Percentiles rank a stretch among this genome's conserved stretches.
These are phyloP conservation scores for Daldinia eschscholtzii DNA, from an alignment of 2,329 filamentous ascomycete genomes.

Conservation along the genomic window DNA sequence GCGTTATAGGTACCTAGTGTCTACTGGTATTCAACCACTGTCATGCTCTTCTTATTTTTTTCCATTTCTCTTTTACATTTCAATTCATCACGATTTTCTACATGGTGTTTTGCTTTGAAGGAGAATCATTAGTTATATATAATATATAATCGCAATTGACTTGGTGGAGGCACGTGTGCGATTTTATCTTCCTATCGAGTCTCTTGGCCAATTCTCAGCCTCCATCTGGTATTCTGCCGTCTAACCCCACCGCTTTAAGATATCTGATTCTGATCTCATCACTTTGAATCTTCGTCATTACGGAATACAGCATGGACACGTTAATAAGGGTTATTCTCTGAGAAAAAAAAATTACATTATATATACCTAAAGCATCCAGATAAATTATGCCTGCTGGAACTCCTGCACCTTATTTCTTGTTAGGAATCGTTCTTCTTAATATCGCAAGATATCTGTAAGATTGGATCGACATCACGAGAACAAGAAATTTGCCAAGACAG, in stretches of 20 bases:
- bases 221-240: constrained; percentile 24
- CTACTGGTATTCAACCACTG: not conserved
- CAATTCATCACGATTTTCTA: not conserved
- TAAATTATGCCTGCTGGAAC: not conserved
- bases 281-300: constrained; percentile 14
- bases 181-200: constrained; percentile 24
- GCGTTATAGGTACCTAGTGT: not conserved
- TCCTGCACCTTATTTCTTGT: not conserved
- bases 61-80: not conserved
- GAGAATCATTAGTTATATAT: not conserved
- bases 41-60: not conserved
- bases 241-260: constrained; percentile 33
- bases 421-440: not conserved
- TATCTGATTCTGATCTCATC: constrained; percentile 19
- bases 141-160: constrained; percentile 17
- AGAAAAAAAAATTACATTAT: not conserved
- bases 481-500: constrained; percentile 3
- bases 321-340: constrained; percentile 1
- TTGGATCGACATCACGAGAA: constrained; percentile 6
- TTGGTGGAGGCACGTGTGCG: constrained; percentile 17
- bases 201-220: constrained; percentile 37
- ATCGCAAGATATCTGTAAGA: not conserved
- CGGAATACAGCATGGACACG: constrained; percentile 16
- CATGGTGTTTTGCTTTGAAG: not conserved
- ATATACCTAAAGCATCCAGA: not conserved